Percentiles rank a stretch among this genome's conserved stretches.
phyloP scores from a whole-genome alignment of 139 green algal species.

The Chlamydomonas schloesseri region DNA sequence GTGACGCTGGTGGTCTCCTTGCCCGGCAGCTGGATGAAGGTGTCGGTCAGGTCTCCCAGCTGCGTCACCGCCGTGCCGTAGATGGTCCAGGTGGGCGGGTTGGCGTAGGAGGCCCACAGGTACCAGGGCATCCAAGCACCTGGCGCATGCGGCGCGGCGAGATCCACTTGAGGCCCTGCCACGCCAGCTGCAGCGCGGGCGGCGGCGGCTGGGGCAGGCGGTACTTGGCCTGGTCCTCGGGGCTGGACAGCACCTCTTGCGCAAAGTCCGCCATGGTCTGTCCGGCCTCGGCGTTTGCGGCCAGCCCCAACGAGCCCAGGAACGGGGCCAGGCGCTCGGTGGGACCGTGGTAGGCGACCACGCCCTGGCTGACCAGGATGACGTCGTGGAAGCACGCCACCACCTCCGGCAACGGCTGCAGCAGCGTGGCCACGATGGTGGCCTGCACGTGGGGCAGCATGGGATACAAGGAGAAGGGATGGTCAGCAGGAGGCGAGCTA shows the following conservation, averaged over 20 bases:
- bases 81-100: slow-evolving; percentile 30
- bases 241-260: slow-evolving; percentile 24
- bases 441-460: slow-evolving; percentile 13
- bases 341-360: slow-evolving; percentile 62
- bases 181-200: background rate
- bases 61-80: slow-evolving; percentile 37
- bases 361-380: slow-evolving; percentile 66
- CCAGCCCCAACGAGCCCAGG: slow-evolving; percentile 64
- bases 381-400: slow-evolving; percentile 74
- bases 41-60: slow-evolving; percentile 38
- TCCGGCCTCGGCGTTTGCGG: slow-evolving; percentile 20
- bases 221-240: slow-evolving; percentile 23
- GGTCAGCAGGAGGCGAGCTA: no score
- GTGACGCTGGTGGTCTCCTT: background rate
- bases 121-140: slow-evolving; percentile 25
- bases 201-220: background rate
- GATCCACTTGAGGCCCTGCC: background rate
- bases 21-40: background rate
- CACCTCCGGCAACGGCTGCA: slow-evolving; percentile 89
- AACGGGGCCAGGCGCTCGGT: slow-evolving; percentile 69
- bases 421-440: slow-evolving; percentile 77
- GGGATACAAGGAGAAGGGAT: no score
- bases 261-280: slow-evolving; percentile 83
- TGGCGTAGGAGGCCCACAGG: slow-evolving; percentile 40
- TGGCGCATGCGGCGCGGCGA: background rate